These are phyloP conservation scores for Lactarius deliciosus DNA, from an alignment of 768 basidiomycete species.

Conservation along the genomic window DNA sequence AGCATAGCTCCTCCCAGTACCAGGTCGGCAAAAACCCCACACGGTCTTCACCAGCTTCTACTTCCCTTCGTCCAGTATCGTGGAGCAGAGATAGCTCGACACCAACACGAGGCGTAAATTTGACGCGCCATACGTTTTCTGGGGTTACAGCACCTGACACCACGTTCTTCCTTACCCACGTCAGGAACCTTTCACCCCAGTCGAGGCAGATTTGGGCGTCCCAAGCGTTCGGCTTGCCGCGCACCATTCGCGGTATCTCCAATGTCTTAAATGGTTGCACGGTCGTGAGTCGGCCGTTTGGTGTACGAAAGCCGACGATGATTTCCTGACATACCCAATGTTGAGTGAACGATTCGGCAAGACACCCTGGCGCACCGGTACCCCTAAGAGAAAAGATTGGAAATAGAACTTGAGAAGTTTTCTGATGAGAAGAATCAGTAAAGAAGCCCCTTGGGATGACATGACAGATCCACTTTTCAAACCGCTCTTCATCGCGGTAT, in stretches of 20 bases:
- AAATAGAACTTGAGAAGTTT: constrained; percentile 93
- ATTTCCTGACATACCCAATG: constrained; percentile 57
- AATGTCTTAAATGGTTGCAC: constrained; percentile 76
- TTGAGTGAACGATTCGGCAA: constrained; percentile 17
- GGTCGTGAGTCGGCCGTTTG: constrained; percentile 63
- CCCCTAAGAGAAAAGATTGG: constrained; percentile 87
- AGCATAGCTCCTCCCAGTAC: constrained; percentile 48
- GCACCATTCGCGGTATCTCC: constrained; percentile 73
- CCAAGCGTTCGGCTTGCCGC: constrained; percentile 75
- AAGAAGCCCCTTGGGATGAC: not conserved
- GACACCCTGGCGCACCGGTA: constrained; percentile 52
- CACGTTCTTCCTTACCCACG: constrained; percentile 43
- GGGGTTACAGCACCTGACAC: not conserved
- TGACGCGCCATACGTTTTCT: constrained; percentile 65
- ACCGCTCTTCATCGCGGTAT: constrained; percentile 61
- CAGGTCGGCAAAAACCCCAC: constrained; percentile 77
- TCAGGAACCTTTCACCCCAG: constrained; percentile 67
- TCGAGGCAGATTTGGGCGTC: constrained; percentile 70
- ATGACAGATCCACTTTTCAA: constrained; percentile 64
- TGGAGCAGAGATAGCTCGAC: constrained; percentile 52
- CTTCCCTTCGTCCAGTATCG: constrained; percentile 51
- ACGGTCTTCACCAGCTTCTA: constrained; percentile 64
- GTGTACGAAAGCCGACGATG: constrained; percentile 84
- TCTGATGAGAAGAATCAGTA: constrained; percentile 40
- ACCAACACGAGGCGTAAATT: constrained; percentile 59